Evolutionary conservation across 441 rosid species (phyloP).

Genomic region (Eruca vesicaria): DNA sequence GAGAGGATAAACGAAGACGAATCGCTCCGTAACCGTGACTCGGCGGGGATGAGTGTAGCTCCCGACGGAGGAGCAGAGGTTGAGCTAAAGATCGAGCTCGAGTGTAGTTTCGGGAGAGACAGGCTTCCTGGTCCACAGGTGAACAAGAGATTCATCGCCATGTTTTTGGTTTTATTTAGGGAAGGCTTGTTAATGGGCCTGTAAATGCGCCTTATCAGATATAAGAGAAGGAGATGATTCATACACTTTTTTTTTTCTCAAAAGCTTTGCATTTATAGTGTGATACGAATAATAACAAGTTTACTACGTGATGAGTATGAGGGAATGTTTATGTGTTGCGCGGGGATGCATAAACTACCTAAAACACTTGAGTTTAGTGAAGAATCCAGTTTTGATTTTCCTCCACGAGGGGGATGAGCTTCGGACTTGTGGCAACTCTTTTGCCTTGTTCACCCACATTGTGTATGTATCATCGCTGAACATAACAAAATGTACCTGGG

Average conservation of each 20-base stretch:
- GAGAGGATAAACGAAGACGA: not conserved
- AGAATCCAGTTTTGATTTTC: not conserved
- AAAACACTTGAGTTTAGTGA: conserved; percentile 19
- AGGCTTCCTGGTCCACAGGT: conserved; percentile 4
- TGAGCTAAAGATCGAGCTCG: too few species aligned
- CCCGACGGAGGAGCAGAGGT: too few species aligned
- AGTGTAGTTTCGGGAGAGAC: not conserved
- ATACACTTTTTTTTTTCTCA: not conserved
- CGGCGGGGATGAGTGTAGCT: too few species aligned
- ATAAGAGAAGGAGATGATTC: too few species aligned
- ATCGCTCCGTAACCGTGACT: not conserved
- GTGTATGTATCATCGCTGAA: conserved; percentile 52
- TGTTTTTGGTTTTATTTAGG: too few species aligned
- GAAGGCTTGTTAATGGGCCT: too few species aligned
- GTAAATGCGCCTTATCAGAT: conserved; percentile 18
- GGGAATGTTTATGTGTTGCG: not conserved
- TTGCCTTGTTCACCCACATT: conserved; percentile 72
- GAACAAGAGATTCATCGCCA: too few species aligned
- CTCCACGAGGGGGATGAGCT: not conserved
- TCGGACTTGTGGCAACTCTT: conserved; percentile 40
- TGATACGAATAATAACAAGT: not conserved
- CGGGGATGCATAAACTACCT: not conserved
- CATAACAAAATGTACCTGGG: conserved; percentile 78
- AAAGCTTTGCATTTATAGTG: not conserved
- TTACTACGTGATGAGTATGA: not conserved